Conservation (phyloP, 805 yeast species). For the Kodamaea lidongshanica region DNA sequence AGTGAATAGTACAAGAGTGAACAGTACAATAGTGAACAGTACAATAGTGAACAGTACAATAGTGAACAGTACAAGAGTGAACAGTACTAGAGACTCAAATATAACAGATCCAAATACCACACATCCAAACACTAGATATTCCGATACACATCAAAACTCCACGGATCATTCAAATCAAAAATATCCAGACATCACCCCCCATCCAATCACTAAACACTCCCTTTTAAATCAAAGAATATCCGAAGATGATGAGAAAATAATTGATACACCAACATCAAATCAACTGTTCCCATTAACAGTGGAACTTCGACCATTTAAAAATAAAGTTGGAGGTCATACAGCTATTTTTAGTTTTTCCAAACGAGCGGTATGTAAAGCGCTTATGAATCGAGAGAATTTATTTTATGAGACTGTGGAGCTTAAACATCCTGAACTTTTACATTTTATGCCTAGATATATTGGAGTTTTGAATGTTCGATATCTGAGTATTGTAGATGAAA, state of each 20-base stretch:
- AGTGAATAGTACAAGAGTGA: no score
- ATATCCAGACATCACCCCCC: no score
- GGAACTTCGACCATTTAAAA: constrained; percentile 83
- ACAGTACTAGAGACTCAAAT: no score
- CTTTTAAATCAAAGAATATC: no score
- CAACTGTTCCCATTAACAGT: constrained; percentile 66
- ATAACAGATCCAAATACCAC: no score
- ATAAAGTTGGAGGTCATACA: constrained; percentile 97
- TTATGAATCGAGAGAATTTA: constrained; percentile 80
- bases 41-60: no score
- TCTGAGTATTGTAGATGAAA: constrained; percentile 40
- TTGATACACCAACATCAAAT: constrained; percentile 1
- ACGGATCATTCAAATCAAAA: no score
- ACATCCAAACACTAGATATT: no score
- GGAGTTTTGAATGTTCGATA: constrained; percentile 93
- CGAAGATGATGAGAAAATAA: constrained; percentile 4
- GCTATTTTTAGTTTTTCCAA: constrained; percentile 90
- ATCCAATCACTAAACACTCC: no score
- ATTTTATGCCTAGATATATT: constrained; percentile 88
- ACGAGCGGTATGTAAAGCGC: constrained; percentile 88
- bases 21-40: no score
- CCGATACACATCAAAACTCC: no score
- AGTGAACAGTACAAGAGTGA: no score
- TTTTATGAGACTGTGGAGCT: constrained; percentile 89
- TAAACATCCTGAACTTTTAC: constrained; percentile 66